phyloP scores from a whole-genome alignment of 306 rosid genomes.

The barrel medic (Medicago truncatula) region MtrunA17r5.0-ANR NC_053049.1:36298001-36298500 shows the following conservation, averaged over 20 bases:
- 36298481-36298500: neutral
- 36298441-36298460: neutral
- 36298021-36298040: constrained; percentile 94
- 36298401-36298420: neutral
- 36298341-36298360: neutral
- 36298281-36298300: constrained; percentile 45
- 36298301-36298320: constrained; percentile 14
- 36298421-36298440: neutral
- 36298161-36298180: constrained; percentile 67
- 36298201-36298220: constrained; percentile 75
- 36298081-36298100: neutral
- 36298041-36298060: constrained; percentile 82
- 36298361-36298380: neutral
- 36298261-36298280: constrained; percentile 41
- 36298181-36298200: constrained; percentile 64
- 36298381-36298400: neutral
- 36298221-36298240: constrained; percentile 51
- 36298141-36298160: constrained; percentile 79
- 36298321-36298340: neutral
- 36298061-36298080: neutral
- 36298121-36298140: constrained; percentile 37
- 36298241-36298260: constrained; percentile 54
- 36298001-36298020: constrained; percentile 76
- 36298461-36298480: neutral
- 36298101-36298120: neutral